phyloP scores from a whole-genome alignment of 2,329 filamentous ascomycete species.

The Microcyclosporella mali region DNA sequence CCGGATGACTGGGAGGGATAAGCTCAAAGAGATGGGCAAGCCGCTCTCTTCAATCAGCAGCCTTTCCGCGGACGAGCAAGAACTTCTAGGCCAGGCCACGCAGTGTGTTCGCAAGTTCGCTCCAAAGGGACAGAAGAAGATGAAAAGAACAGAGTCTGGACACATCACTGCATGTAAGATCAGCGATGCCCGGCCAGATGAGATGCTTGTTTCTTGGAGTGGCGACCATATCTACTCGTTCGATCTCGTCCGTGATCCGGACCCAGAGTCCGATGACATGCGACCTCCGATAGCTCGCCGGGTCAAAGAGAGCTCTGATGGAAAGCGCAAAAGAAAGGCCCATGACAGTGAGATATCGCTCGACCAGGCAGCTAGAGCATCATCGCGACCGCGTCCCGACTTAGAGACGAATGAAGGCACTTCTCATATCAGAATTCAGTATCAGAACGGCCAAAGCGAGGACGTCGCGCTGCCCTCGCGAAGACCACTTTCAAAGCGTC shows the following conservation, averaged over 20 bases:
- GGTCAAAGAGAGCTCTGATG: slow-evolving; percentile 28
- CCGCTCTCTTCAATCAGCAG: slow-evolving; percentile 38
- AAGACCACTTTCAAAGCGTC: slow-evolving; percentile 42
- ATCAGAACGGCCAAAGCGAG: slow-evolving; percentile 55
- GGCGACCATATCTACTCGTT: slow-evolving; percentile 56
- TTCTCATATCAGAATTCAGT: slow-evolving; percentile 48
- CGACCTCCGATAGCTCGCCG: slow-evolving; percentile 4
- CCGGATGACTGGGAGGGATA: slow-evolving; percentile 59
- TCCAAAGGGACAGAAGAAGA: slow-evolving; percentile 51
- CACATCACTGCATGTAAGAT: slow-evolving; percentile 68
- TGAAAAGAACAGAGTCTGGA: slow-evolving; percentile 50
- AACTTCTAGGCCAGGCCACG: slow-evolving; percentile 54
- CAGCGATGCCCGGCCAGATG: slow-evolving; percentile 61
- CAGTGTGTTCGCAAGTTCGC: slow-evolving; percentile 62
- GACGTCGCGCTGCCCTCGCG: slow-evolving; percentile 46
- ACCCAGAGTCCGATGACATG: slow-evolving; percentile 34
- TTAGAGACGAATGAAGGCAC: slow-evolving; percentile 28
- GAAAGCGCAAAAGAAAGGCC: slow-evolving; percentile 55
- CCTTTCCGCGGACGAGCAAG: slow-evolving; percentile 44
- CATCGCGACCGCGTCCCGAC: slow-evolving; percentile 45
- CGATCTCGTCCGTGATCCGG: slow-evolving; percentile 52
- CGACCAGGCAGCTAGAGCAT: slow-evolving; percentile 32
- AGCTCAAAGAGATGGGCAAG: slow-evolving; percentile 48
- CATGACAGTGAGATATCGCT: slow-evolving; percentile 35
- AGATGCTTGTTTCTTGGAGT: slow-evolving; percentile 63